phyloP scores from a whole-genome alignment of 495 filamentous ascomycete species.

The Penicillium daleae region DNA sequence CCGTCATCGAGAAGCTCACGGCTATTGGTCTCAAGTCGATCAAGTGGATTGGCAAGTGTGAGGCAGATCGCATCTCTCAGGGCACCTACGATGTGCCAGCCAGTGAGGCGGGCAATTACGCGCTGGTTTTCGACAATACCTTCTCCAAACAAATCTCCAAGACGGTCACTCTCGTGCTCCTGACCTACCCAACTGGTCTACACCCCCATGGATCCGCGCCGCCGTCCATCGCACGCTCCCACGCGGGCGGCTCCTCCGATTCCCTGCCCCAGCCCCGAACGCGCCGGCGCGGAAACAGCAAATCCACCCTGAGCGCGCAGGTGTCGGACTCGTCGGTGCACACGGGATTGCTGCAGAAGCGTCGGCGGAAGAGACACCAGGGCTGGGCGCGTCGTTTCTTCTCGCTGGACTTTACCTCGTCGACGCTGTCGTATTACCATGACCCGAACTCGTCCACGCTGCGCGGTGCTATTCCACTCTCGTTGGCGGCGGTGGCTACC shows the following conservation, averaged over 20 bases:
- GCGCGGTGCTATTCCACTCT: slow-evolving; percentile 88
- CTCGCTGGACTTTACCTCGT: slow-evolving; percentile 88
- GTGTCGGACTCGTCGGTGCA: slow-evolving; percentile 54
- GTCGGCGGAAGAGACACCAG: slow-evolving; percentile 88
- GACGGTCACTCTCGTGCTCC: slow-evolving; percentile 88
- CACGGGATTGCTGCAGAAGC: slow-evolving; percentile 83
- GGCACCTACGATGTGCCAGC: slow-evolving; percentile 79
- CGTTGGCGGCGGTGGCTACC: slow-evolving; percentile 85
- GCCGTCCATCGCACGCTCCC: slow-evolving; percentile 52
- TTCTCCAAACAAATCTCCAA: slow-evolving; percentile 96
- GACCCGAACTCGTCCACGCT: slow-evolving; percentile 88
- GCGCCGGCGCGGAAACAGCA: slow-evolving; percentile 42
- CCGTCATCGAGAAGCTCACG: slow-evolving; percentile 78
- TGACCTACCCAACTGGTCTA: slow-evolving; percentile 85
- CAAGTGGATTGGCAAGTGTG: slow-evolving; percentile 90
- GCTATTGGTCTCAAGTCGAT: slow-evolving; percentile 84
- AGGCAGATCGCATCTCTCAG: slow-evolving; percentile 93
- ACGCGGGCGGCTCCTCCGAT: slow-evolving; percentile 34
- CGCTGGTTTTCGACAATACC: slow-evolving; percentile 96
- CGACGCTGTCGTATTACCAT: slow-evolving; percentile 93
- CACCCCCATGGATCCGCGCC: slow-evolving; percentile 63
- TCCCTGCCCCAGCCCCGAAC: slow-evolving; percentile 34
- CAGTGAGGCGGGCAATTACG: slow-evolving; percentile 87
- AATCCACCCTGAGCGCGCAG: slow-evolving; percentile 33
- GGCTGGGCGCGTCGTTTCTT: slow-evolving; percentile 93